A percentile compares a stretch with the other conserved stretches of the same genome.
Conservation (phyloP, 139 green algal genomes). For the Nannochloris sp. region DNA sequence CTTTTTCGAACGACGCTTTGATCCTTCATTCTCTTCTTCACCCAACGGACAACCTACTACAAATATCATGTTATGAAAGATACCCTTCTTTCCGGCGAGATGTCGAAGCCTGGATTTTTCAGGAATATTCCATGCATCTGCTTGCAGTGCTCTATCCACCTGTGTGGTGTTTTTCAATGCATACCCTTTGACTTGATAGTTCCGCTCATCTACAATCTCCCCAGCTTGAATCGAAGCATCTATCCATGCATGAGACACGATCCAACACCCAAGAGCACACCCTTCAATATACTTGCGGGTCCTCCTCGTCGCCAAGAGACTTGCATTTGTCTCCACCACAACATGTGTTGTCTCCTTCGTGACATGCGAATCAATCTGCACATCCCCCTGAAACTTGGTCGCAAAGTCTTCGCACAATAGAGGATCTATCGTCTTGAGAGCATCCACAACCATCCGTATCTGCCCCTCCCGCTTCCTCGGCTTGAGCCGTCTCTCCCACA, state of each 20-base stretch:
- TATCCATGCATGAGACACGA: constrained; percentile 27
- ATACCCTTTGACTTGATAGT: constrained; percentile 24
- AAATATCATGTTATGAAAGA: neutral
- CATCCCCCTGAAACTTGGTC: too few relatives aligned
- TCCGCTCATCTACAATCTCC: constrained; percentile 17
- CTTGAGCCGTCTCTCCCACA: neutral
- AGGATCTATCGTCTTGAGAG: neutral
- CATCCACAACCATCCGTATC: neutral
- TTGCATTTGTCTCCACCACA: constrained; percentile 13
- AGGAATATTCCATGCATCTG: neutral
- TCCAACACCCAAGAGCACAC: constrained; percentile 30
- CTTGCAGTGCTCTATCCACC: neutral
- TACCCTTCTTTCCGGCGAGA: neutral
- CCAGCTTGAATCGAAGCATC: constrained; percentile 20
- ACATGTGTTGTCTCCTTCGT: constrained; percentile 21
- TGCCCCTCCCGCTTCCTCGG: neutral
- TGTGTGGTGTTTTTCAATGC: neutral
- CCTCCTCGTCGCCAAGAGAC: constrained; percentile 3
- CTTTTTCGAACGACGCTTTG: neutral
- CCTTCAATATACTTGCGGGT: constrained; percentile 25
- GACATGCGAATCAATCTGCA: too few relatives aligned
- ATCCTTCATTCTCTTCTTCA: neutral
- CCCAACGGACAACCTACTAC: neutral
- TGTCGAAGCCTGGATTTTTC: neutral
- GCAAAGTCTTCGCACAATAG: too few relatives aligned